These are phyloP conservation scores for Kuraishia piskuri DNA, from an alignment of 805 yeast genomes.

Conservation along the genomic window DNA sequence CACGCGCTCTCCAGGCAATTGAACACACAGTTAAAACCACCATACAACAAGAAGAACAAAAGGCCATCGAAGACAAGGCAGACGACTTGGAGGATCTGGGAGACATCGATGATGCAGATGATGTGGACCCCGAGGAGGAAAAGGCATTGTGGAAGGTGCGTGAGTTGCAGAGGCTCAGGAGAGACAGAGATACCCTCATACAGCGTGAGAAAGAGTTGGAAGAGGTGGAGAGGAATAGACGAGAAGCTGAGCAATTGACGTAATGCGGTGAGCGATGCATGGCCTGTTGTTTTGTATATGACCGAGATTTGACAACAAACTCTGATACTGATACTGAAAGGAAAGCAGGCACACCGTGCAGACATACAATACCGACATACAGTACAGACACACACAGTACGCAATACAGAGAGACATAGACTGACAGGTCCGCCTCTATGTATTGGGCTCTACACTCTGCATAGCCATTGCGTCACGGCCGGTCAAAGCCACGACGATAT, in stretches of 20 bases:
- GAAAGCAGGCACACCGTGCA: no score
- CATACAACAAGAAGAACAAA: slow-evolving; percentile 14
- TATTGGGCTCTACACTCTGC: no score
- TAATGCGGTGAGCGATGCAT: no score
- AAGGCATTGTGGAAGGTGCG: slow-evolving; percentile 23
- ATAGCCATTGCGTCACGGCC: no score
- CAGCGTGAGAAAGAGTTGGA: slow-evolving; percentile 18
- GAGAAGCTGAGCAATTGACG: background rate
- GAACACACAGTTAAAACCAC: slow-evolving; percentile 16
- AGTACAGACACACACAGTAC: no score
- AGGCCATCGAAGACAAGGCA: slow-evolving; percentile 10
- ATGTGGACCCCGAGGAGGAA: slow-evolving; percentile 41
- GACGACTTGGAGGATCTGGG: slow-evolving; percentile 16
- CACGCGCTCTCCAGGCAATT: slow-evolving; percentile 14
- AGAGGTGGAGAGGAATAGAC: slow-evolving; percentile 7
- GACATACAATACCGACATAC: no score
- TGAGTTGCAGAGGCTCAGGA: slow-evolving; percentile 21
- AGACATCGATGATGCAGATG: slow-evolving; percentile 53
- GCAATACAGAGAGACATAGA: no score
- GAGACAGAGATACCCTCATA: slow-evolving; percentile 18
- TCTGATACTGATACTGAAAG: no score
- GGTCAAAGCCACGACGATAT: no score
- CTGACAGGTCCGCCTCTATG: no score
- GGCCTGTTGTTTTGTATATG: no score
- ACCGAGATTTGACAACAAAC: no score